Conservation (phyloP, 495 filamentous ascomycete genomes). For the Aspergillus cristatus region DNA sequence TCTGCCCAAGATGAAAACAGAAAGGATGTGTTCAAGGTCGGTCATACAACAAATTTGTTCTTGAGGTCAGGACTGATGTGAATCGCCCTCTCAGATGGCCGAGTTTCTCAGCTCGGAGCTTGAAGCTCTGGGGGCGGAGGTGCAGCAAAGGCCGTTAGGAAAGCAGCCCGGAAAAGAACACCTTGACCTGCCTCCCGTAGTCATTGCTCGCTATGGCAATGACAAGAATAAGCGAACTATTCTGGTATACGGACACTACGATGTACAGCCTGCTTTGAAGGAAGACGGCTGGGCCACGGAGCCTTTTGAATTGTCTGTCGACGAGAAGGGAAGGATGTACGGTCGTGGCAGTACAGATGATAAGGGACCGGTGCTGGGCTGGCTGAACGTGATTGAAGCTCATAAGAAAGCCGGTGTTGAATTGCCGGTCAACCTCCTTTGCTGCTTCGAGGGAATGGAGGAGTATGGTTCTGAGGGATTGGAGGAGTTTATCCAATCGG, state of each 20-base stretch:
- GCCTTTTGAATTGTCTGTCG: conserved; percentile 83
- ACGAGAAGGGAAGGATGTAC: conserved; percentile 86
- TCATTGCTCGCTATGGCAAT: conserved; percentile 83
- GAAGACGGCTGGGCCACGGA: conserved; percentile 96
- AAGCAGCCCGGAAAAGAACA: conserved; percentile 84
- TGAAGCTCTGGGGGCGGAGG: conserved; percentile 69
- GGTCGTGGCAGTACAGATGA: conserved; percentile 95
- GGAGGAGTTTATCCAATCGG: conserved; percentile 84
- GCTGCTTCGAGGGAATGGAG: conserved; percentile 99
- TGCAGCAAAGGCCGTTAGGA: conserved; percentile 74
- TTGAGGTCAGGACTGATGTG: neutral
- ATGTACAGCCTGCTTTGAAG: conserved; percentile 90
- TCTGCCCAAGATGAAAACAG: conserved; percentile 84
- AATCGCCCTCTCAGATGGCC: conserved; percentile 56
- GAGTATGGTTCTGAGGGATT: conserved; percentile 96
- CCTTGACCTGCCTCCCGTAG: conserved; percentile 84
- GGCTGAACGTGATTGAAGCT: conserved; percentile 96
- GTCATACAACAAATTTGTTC: conserved; percentile 6
- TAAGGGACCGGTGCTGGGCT: conserved; percentile 95
- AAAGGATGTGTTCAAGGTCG: conserved; percentile 70
- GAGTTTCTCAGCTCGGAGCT: conserved; percentile 81
- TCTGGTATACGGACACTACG: conserved; percentile 96
- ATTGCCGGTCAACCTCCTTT: conserved; percentile 93
- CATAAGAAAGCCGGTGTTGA: conserved; percentile 91
- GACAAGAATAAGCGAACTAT: conserved; percentile 90